Percentiles rank a stretch among this genome's conserved stretches.
Conservation (phyloP, 1,284 basidiomycete species). For the Tetrapyrgos nigripes region DNA sequence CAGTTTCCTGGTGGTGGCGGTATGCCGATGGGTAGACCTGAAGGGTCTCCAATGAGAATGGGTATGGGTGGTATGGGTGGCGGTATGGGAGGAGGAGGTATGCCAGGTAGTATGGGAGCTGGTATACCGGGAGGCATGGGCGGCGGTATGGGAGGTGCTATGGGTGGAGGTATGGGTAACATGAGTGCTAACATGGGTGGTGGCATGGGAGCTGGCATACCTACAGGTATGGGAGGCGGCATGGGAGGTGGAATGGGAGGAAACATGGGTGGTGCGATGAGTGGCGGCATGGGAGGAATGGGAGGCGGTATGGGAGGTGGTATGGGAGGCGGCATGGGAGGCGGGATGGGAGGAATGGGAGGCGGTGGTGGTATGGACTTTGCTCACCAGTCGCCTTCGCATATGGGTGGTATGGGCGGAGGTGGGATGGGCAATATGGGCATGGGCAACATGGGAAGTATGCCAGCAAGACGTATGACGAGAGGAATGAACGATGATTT, state of each 20-base stretch:
- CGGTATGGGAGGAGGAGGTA: constrained; percentile 30
- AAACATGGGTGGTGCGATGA: constrained; percentile 9
- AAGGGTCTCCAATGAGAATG: constrained; percentile 41
- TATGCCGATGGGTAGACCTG: constrained; percentile 33
- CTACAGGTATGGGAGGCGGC: neutral
- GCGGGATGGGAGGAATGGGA: neutral
- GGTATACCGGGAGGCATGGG: constrained; percentile 8
- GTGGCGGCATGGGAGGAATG: constrained; percentile 5
- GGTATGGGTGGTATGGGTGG: constrained; percentile 24
- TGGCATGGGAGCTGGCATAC: constrained; percentile 1
- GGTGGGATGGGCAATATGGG: constrained; percentile 24
- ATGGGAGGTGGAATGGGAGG: constrained; percentile 12
- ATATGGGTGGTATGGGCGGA: constrained; percentile 5
- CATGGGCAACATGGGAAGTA: constrained; percentile 18
- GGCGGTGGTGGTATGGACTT: constrained; percentile 11
- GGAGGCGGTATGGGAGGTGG: constrained; percentile 1
- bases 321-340: constrained; percentile 3
- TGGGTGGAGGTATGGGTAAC: constrained; percentile 22
- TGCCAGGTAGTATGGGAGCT: constrained; percentile 26
- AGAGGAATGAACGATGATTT: constrained; percentile 18
- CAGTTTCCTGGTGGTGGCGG: constrained; percentile 21
- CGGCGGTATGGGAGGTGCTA: constrained; percentile 30
- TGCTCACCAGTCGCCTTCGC: constrained; percentile 2
- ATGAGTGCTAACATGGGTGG: constrained; percentile 7
- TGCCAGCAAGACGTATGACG: constrained; percentile 29